These are phyloP conservation scores for Marchantia paleacea DNA, from an alignment of 225 moss, liverwort and hornwort genomes.

Conservation along the genomic window DNA sequence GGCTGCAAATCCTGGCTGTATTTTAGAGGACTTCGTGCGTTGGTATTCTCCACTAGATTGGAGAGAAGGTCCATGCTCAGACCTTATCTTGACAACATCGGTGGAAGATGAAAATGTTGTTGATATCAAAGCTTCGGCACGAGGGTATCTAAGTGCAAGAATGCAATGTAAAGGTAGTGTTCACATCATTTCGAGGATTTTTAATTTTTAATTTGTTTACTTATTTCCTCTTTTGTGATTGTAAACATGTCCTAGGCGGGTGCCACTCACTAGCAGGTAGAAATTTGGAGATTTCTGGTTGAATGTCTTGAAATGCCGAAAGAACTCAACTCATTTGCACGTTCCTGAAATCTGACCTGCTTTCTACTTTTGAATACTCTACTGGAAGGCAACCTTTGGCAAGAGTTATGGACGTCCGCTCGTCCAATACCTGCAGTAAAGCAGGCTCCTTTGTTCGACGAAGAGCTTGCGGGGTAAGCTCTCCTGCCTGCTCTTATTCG, in stretches of 20 bases:
- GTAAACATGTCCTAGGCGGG: neutral
- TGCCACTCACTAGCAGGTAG: neutral
- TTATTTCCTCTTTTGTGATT: neutral
- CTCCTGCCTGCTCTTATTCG: too few relatives aligned
- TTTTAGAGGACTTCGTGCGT: constrained; percentile 93
- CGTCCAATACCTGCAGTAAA: constrained; percentile 83
- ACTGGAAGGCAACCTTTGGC: constrained; percentile 78
- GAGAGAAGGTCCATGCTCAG: constrained; percentile 80
- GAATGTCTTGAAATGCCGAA: too few relatives aligned
- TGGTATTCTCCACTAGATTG: constrained; percentile 98
- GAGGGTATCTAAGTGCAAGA: constrained; percentile 86
- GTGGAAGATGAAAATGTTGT: constrained; percentile 31
- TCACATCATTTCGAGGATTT: neutral
- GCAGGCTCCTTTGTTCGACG: constrained; percentile 93
- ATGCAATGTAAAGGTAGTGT: constrained; percentile 77
- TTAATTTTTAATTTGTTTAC: too few relatives aligned
- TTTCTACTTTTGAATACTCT: too few relatives aligned
- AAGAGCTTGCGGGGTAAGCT: constrained; percentile 87
- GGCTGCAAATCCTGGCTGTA: constrained; percentile 98
- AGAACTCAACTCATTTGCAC: neutral
- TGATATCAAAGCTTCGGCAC: constrained; percentile 45
- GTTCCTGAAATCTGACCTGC: neutral
- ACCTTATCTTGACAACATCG: constrained; percentile 43
- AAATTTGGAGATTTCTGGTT: neutral
- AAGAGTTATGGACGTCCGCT: constrained; percentile 90